Base-by-base conservation (phyloP, 108 stramenopile genomes). In the Nannochloropsis gaditana region DNA sequence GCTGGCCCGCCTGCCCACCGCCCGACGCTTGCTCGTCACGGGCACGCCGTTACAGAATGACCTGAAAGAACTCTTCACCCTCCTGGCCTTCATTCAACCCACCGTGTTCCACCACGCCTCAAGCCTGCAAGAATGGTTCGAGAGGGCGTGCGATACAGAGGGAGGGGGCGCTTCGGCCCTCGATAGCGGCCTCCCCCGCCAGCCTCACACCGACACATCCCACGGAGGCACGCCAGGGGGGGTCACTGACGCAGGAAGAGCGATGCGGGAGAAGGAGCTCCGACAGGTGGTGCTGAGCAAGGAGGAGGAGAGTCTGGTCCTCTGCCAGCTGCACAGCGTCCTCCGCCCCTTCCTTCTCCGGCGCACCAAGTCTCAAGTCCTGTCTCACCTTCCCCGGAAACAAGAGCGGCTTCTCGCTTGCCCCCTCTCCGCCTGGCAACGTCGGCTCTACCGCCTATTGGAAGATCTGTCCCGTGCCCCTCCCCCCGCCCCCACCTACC, bases 261-360 rank as follows among this genome's bases (percentile, higher is more conserved):
- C 19, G 3, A 0, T n/a, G n/a, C 3, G 3, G 59, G 59, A 73
- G 19, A 73, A 73, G 59, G 59, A 73, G n/a, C 59, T 15, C 15
- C 59, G 59, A 15, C 15, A 0, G 3, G 8, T 73, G 3, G 59
- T 73, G 19, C 59, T 73, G 19, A n/a, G 19, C 2, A 73, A 73
- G 59, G 59, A 73, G n/a, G 59, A 73, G 19, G 59, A 73, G n/a
- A n/a, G n/a, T 4, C 59, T 73, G 5, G 59, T 73, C n/a, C 59
- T 73, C 59, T 73, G 19, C 5, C 59, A 73, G 92, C 91, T 98
- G 59, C 98, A 98, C 92, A 94, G 96, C 73, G 97, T 98, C 90
- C 94, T 98, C 11, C 92, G 98, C 31, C 98, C 98, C 3, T 98
- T 98, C 87, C 91, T 98, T 79, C 88, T 98, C 80, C 94, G 98